Conservation (phyloP, 179 eudicot species). For the Sideroxylon spinosum region DNA sequence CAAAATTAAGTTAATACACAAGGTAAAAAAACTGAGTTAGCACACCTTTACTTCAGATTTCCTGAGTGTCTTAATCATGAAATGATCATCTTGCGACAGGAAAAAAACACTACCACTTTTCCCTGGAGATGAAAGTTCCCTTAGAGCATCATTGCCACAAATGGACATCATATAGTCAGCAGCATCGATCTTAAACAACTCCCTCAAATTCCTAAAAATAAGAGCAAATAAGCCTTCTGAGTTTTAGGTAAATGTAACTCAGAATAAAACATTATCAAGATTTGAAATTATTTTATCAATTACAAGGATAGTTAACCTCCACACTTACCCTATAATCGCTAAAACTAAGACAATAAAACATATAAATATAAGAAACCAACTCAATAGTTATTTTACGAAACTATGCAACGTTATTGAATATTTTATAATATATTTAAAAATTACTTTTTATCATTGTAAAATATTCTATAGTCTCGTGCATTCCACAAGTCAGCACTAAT, state of each 20-base stretch:
- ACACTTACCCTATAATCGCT: no score
- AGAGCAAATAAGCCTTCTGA: conserved; percentile 7
- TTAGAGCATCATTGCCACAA: conserved; percentile 91
- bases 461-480: no score
- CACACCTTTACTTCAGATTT: conserved; percentile 94
- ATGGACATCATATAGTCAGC: conserved; percentile 98
- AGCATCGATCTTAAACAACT: conserved; percentile 96
- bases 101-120: conserved; percentile 98
- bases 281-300: not conserved
- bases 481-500: no score
- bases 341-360: no score
- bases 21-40: conserved; percentile 2
- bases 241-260: not conserved
- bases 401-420: no score
- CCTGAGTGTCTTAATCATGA: conserved; percentile 94
- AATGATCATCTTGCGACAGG: conserved; percentile 94
- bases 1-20: not conserved
- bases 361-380: no score
- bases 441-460: no score
- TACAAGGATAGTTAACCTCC: not conserved
- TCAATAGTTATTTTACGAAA: no score
- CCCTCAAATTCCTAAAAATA: conserved; percentile 69
- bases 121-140: conserved; percentile 96
- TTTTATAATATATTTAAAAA: no score
- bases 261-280: not conserved